A percentile compares a stretch with the other conserved stretches of the same genome.
These are phyloP conservation scores for Zea luxurians DNA, from an alignment of 176 grass and related monocot species.

Conservation along the genomic window DNA sequence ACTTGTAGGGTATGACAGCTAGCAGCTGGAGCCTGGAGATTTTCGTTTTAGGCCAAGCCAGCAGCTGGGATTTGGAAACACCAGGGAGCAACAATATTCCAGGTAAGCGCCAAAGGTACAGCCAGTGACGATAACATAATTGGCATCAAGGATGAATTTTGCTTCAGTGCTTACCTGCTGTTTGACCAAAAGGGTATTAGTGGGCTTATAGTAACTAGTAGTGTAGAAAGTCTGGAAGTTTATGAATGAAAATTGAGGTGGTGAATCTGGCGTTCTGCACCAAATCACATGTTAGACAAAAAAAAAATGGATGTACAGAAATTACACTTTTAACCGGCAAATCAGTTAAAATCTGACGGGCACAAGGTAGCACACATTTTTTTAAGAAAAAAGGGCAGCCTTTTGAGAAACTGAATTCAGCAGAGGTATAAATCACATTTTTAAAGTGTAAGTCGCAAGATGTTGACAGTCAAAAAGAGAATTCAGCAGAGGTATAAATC, in stretches of 20 bases:
- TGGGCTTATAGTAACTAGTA: not conserved
- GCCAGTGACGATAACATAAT: not conserved
- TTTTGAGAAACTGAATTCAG: not conserved
- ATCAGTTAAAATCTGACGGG: not conserved
- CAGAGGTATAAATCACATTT: no score
- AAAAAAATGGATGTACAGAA: not conserved
- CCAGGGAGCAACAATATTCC: not conserved
- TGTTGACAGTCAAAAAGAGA: not conserved
- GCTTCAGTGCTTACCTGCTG: not conserved
- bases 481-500: not conserved
- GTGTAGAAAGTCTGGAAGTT: not conserved
- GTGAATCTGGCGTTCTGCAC: not conserved
- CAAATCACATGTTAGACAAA: conserved; percentile 2
- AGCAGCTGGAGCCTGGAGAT: not conserved
- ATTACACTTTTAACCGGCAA: not conserved
- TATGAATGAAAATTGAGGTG: not conserved
- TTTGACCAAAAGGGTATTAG: not conserved
- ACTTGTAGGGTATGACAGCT: not conserved
- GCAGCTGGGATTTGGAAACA: not conserved
- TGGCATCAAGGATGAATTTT: not conserved
- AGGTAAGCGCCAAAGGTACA: conserved; percentile 11
- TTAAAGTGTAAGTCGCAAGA: not conserved
- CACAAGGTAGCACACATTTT: no score
- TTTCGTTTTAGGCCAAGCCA: not conserved
- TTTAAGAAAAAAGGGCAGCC: not conserved